These are phyloP conservation scores for Yamadazyma paraphyllophila DNA, from an alignment of 805 yeast genomes.

Conservation along the genomic window DNA sequence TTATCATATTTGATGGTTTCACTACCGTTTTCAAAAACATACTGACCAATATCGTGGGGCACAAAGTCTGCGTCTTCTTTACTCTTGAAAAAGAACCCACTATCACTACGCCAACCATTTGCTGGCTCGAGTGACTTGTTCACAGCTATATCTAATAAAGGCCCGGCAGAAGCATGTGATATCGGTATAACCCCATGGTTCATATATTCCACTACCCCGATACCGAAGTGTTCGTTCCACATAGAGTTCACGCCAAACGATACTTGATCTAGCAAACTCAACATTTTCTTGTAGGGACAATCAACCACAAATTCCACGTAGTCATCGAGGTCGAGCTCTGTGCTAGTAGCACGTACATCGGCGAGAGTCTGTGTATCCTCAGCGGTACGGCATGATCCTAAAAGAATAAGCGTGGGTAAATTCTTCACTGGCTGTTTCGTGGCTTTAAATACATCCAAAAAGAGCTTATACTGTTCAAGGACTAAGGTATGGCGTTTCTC, in stretches of 20 bases:
- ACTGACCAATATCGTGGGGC: neutral
- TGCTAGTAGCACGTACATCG: constrained; percentile 41
- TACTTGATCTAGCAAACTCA: constrained; percentile 50
- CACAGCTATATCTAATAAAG: constrained; percentile 80
- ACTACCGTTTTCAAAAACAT: neutral
- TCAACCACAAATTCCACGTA: constrained; percentile 64
- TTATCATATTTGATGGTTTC: neutral
- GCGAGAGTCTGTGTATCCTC: constrained; percentile 62
- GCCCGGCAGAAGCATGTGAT: constrained; percentile 96
- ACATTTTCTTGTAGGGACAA: constrained; percentile 65
- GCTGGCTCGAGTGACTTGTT: constrained; percentile 11
- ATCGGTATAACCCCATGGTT: constrained; percentile 85
- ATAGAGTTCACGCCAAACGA: constrained; percentile 87
- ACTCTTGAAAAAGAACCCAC: constrained; percentile 81
- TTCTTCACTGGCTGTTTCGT: constrained; percentile 16
- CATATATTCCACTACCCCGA: constrained; percentile 91
- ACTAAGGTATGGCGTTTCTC: constrained; percentile 86
- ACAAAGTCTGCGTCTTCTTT: constrained; percentile 67
- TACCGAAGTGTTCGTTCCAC: constrained; percentile 99
- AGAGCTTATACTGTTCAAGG: constrained; percentile 59
- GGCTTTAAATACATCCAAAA: constrained; percentile 30
- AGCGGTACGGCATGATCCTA: constrained; percentile 80
- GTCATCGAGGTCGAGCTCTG: constrained; percentile 25
- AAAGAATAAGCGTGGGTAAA: constrained; percentile 61
- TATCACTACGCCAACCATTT: constrained; percentile 37